Conservation (phyloP, 441 rosid species). For the Brassica hybrid region DNA sequence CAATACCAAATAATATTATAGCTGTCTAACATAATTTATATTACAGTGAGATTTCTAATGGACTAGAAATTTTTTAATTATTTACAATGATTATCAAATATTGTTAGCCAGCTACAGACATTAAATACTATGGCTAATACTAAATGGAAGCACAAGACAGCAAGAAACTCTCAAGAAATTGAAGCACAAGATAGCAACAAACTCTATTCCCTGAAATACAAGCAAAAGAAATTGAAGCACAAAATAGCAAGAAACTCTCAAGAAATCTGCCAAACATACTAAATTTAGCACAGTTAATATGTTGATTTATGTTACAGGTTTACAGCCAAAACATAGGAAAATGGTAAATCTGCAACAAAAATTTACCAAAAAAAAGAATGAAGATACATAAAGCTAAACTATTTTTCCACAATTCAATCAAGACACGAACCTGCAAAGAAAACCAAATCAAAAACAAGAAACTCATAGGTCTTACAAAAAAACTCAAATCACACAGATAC, state of each 20-base stretch:
- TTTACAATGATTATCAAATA: no score
- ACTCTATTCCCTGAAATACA: constrained; percentile 6
- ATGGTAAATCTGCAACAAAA: constrained; percentile 14
- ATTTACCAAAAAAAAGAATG: no score
- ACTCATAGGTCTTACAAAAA: background rate
- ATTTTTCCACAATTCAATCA: no score
- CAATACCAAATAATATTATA: no score
- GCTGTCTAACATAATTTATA: no score
- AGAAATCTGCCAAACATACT: background rate
- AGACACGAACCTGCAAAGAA: no score
- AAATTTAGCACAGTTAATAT: background rate
- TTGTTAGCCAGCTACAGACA: no score
- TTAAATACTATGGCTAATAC: no score
- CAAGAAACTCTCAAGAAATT: background rate
- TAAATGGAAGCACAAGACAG: background rate
- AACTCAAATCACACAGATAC: constrained; percentile 2
- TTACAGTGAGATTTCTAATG: no score
- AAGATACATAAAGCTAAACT: no score
- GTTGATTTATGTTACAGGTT: background rate
- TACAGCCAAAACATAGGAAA: constrained; percentile 12
- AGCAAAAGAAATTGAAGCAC: constrained; percentile 3
- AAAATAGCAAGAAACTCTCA: background rate
- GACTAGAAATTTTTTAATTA: no score
- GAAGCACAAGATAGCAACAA: constrained; percentile 1
- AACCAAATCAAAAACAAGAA: no score